These are phyloP conservation scores for barrel medic (Medicago truncatula) DNA, from an alignment of 306 rosid genomes.

Conservation along the genomic window MtrunA17r5.0-ANR NC_053045.1:29103001-29103500, in stretches of 20 bases:
- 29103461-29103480: too few relatives aligned
- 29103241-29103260: constrained; percentile 18
- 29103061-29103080: constrained; percentile 35
- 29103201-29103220: neutral
- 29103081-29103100: constrained; percentile 42
- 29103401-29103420: too few relatives aligned
- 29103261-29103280: neutral
- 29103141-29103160: neutral
- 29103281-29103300: neutral
- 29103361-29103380: too few relatives aligned
- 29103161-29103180: constrained; percentile 50
- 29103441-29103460: too few relatives aligned
- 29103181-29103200: constrained; percentile 21
- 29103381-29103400: too few relatives aligned
- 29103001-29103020: constrained; percentile 17
- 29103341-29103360: too few relatives aligned
- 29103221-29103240: neutral
- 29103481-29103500: too few relatives aligned
- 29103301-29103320: neutral
- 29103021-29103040: constrained; percentile 45
- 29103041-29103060: constrained; percentile 44
- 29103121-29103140: constrained; percentile 41
- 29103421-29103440: too few relatives aligned
- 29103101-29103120: constrained; percentile 45
- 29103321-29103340: too few relatives aligned